These are phyloP conservation scores for Naegleria lovaniensis DNA, from an alignment of 208 protist genomes.

Conservation along the genomic window DNA sequence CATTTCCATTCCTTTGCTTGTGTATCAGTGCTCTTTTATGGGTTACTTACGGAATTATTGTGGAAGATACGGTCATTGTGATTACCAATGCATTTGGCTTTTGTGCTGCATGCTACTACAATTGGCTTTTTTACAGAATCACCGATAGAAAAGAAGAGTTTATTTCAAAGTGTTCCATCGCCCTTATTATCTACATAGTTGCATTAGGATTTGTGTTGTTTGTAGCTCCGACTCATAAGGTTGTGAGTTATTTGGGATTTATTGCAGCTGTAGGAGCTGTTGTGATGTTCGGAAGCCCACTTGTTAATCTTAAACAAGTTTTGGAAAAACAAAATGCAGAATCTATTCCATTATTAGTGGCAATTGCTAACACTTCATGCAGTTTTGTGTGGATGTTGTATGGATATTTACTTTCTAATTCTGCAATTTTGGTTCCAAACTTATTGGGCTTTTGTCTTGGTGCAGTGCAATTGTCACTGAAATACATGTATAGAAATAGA, in stretches of 20 bases:
- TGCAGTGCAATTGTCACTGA: background rate
- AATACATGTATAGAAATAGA: conserved; percentile 10
- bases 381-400: background rate
- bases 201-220: background rate
- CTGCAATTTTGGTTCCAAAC: background rate
- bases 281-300: conserved; percentile 1
- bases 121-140: background rate
- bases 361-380: background rate
- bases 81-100: background rate
- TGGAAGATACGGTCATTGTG: background rate
- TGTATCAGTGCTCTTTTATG: background rate
- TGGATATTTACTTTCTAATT: conserved; percentile 4
- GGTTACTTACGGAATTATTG: background rate
- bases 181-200: background rate
- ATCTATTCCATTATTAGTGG: background rate
- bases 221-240: background rate
- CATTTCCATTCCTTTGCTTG: background rate
- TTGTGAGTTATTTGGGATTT: background rate
- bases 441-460: background rate
- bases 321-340: background rate
- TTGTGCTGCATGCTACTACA: background rate
- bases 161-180: conserved; percentile 3
- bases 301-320: background rate
- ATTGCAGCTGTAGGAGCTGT: background rate
- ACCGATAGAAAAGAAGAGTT: background rate